phyloP scores from a whole-genome alignment of 306 rosid species.

The Sphenostylis stenocarpa region DNA sequence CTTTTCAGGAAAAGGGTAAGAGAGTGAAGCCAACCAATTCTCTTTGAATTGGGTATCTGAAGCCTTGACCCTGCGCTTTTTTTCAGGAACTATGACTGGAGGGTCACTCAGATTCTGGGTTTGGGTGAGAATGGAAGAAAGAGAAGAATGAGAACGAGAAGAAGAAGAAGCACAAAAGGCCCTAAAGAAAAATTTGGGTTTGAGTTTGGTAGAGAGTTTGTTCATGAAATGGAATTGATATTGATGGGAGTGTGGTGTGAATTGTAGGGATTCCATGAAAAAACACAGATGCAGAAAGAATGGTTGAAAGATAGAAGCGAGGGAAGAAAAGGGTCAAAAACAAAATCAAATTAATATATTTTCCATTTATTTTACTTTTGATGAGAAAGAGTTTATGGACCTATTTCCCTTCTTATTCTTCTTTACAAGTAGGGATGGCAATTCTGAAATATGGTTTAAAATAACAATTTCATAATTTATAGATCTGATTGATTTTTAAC shows the following conservation, averaged over 20 bases:
- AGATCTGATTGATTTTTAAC: too few relatives aligned
- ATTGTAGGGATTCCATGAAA: conserved; percentile 42
- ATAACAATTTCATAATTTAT: too few relatives aligned
- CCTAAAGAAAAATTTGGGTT: conserved; percentile 35
- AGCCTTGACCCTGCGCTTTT: conserved; percentile 35
- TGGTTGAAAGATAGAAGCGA: not conserved
- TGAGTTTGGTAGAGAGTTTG: conserved; percentile 44
- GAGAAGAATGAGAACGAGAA: conserved; percentile 20
- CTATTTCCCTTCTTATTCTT: too few relatives aligned
- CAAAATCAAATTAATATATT: conserved; percentile 12
- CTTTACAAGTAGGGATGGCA: too few relatives aligned
- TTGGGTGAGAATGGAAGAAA: conserved; percentile 12
- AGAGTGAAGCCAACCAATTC: conserved; percentile 85
- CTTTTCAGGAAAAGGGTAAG: conserved; percentile 48
- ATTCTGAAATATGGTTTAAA: too few relatives aligned
- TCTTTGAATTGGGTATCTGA: conserved; percentile 61
- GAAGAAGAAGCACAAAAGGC: conserved; percentile 36
- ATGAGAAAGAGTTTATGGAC: not conserved
- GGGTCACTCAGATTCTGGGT: conserved; percentile 12
- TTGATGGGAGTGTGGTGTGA: conserved; percentile 27
- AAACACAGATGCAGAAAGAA: not conserved
- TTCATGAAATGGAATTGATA: conserved; percentile 35
- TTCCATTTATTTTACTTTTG: not conserved
- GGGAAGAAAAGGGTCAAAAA: not conserved
- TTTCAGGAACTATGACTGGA: conserved; percentile 24